phyloP scores from a whole-genome alignment of 2,329 filamentous ascomycete species.

The Arthrinium phaeospermum region DNA sequence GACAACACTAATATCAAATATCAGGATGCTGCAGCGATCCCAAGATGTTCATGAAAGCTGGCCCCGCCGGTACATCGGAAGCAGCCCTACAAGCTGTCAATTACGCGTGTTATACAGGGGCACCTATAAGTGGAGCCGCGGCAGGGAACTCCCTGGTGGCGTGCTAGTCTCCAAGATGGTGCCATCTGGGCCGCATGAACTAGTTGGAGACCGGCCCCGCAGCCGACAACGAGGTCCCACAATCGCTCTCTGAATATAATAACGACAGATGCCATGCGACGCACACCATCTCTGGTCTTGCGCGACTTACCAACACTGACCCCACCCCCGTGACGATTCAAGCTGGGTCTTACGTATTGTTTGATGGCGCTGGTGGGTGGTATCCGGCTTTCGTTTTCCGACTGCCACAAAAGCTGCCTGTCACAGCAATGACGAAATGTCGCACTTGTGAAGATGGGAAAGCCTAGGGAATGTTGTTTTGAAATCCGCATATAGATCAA shows the following conservation, averaged over 20 bases:
- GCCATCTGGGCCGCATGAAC: slow-evolving; percentile 5
- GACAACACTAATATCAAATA: background rate
- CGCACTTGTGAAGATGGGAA: no score
- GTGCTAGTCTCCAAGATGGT: slow-evolving; percentile 21
- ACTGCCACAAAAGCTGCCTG: no score
- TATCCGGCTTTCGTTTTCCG: no score
- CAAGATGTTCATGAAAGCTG: background rate
- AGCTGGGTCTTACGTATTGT: no score
- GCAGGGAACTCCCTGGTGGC: slow-evolving; percentile 11
- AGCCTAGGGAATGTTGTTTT: no score
- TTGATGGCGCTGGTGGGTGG: no score
- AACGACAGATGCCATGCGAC: background rate
- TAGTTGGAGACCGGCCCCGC: background rate
- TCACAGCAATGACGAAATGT: no score
- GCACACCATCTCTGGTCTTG: background rate
- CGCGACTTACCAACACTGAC: background rate
- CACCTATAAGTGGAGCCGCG: background rate
- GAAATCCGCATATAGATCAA: no score
- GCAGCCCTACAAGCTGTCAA: background rate
- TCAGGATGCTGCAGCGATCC: background rate
- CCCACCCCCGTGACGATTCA: no score
- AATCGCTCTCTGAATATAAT: background rate
- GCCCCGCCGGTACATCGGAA: background rate
- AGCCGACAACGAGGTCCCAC: background rate
- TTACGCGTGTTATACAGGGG: background rate